Percentiles rank a stretch among this genome's conserved stretches.
These are phyloP conservation scores for Mycosphaerella sp. DNA, from an alignment of 2,329 filamentous ascomycete genomes.

Conservation along the genomic window DNA sequence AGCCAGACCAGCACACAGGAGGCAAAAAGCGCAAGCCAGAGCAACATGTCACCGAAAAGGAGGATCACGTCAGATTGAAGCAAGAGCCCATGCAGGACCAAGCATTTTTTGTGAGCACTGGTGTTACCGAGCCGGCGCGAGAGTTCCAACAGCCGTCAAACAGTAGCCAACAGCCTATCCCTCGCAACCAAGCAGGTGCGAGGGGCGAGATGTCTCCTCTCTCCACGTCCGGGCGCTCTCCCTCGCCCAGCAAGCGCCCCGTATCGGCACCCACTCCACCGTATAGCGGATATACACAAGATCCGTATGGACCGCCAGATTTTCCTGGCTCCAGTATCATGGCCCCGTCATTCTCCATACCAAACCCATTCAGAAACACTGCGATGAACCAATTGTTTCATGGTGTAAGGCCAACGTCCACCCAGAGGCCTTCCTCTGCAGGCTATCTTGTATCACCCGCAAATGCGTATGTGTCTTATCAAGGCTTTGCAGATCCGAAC, in stretches of 20 bases:
- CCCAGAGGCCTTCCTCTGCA: neutral
- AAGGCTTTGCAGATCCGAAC: neutral
- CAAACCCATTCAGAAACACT: neutral
- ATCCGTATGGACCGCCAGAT: neutral
- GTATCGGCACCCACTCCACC: neutral
- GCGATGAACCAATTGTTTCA: neutral
- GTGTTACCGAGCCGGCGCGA: neutral
- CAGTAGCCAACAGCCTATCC: neutral
- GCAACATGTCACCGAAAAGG: neutral
- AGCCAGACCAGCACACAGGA: neutral
- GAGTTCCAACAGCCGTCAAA: neutral
- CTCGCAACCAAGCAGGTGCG: neutral
- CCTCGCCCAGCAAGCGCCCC: neutral
- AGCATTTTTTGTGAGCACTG: neutral
- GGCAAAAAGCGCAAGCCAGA: slow-evolving; percentile 1
- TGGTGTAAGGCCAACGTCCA: neutral
- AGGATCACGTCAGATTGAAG: neutral
- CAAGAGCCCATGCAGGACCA: neutral
- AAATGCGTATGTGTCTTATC: neutral
- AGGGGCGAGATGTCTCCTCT: neutral
- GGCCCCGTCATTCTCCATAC: neutral
- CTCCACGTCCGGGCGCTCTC: neutral
- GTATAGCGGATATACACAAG: neutral
- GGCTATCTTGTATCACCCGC: neutral
- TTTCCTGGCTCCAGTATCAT: neutral